These are phyloP conservation scores for Globisporangium nagaii DNA, from an alignment of 352 stramenopile species.

Conservation along the genomic window DNA sequence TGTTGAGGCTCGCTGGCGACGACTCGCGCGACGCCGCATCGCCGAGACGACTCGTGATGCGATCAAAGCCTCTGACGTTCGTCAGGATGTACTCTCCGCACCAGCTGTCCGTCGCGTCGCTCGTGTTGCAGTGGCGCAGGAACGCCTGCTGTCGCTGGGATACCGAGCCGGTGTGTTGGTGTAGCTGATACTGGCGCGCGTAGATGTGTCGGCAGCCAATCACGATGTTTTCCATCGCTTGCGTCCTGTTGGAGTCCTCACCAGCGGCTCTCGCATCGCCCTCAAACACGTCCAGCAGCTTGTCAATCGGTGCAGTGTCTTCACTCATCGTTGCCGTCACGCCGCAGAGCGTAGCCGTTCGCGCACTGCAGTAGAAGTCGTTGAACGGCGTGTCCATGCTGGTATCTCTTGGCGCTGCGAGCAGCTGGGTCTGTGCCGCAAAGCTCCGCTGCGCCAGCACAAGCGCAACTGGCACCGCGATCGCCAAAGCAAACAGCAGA, in stretches of 20 bases:
- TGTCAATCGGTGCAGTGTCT: neutral
- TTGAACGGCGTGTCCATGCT: neutral
- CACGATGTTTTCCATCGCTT: neutral
- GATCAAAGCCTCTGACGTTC: too few species aligned
- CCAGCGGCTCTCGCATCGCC: neutral
- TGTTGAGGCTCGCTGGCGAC: neutral
- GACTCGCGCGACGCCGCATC: neutral
- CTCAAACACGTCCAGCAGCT: neutral
- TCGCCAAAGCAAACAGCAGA: neutral
- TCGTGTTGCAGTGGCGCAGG: neutral
- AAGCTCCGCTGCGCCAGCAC: neutral
- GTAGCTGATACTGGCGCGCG: neutral
- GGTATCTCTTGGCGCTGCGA: neutral
- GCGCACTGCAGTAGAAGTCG: conserved; percentile 3
- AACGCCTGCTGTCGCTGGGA: neutral
- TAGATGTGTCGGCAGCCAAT: neutral
- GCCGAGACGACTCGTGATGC: neutral
- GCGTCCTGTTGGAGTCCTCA: neutral
- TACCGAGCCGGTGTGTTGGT: neutral
- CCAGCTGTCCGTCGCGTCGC: conserved; percentile 2
- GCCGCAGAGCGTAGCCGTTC: neutral
- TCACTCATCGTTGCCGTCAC: neutral
- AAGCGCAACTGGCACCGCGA: neutral
- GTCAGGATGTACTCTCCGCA: conserved; percentile 3
- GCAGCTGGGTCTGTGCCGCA: neutral